Base-by-base conservation (phyloP, 495 filamentous ascomycete species). In the Penicillium lividum region DNA sequence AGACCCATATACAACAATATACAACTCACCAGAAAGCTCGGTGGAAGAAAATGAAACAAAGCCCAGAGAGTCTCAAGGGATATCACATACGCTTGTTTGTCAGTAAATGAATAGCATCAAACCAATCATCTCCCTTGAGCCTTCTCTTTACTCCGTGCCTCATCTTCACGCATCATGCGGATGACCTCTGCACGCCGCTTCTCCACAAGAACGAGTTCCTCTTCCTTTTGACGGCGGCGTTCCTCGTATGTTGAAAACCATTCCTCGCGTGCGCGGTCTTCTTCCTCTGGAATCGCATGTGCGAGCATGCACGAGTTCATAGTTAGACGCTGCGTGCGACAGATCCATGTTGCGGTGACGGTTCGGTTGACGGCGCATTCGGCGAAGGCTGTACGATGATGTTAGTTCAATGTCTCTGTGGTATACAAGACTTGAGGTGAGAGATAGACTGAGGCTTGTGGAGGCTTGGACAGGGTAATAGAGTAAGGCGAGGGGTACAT, bases 251-350 rank as follows among this genome's bases (percentile, higher is more conserved):
- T 80, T 46, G 84, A 82, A 68, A 98, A 97, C 95, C 94, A 98
- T 67, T 98, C 91, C 69, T 95, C 91, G 30, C 94, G 80, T 61
- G 94, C 94, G 16, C 83, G 84, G 75, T 98, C 94, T 68, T 92
- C 84, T 73, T 96, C 89, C 54, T 84, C 86, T 52, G 82, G 89
- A 42, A 89, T 94, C 16, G 93, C 92, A 74, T 95, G 87, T 40
- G 78, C 66, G 53, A 92, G 72, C 93, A 98, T 97, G 76, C 94
- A 98, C 51, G 75, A 80, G 75, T 98, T 98, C 94, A 98, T 98
- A 22, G 84, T 79, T 36, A 86, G 83, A 44, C 89, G 88, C 63
- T 92, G 80, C 8, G 76, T 71, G 29, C 92, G 89, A 76, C 94
- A 98, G 15, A 85, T 80, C 82, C 92, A 97, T 3, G 90, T 87